phyloP scores from a whole-genome alignment of 129 eudicot genomes.

The Tanacetum coccineum region DNA sequence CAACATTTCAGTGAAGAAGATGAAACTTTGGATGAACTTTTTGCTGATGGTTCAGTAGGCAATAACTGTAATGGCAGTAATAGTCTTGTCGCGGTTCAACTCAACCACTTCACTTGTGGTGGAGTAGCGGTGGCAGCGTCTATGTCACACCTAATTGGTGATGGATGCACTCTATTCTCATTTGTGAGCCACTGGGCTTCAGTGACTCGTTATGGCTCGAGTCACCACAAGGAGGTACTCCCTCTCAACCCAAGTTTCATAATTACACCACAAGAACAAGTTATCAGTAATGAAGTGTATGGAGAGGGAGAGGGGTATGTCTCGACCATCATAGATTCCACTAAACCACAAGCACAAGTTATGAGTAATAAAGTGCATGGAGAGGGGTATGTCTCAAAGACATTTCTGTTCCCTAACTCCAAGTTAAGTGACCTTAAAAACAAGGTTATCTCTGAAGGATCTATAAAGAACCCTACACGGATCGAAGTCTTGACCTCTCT shows the following conservation, averaged over 20 bases:
- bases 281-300: too few relatives aligned
- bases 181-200: constrained; percentile 5
- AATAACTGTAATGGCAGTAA: neutral
- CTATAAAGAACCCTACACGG: neutral
- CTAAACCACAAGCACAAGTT: too few relatives aligned
- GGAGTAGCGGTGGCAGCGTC: constrained; percentile 1
- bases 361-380: too few relatives aligned
- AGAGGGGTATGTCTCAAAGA: neutral
- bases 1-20: neutral
- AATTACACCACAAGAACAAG: too few relatives aligned
- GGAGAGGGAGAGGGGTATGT: too few relatives aligned
- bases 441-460: neutral
- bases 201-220: constrained; percentile 6
- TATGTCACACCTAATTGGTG: constrained; percentile 2
- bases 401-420: constrained; percentile 4
- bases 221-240: neutral
- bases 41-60: neutral
- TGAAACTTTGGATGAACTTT: neutral
- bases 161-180: neutral
- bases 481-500: neutral
- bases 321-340: too few relatives aligned
- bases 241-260: neutral
- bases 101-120: constrained; percentile 1
- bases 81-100: neutral
- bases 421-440: neutral